Evolutionary conservation across 2,329 filamentous ascomycete genomes (phyloP).

Genomic region (Pezicula rhizophila): DNA sequence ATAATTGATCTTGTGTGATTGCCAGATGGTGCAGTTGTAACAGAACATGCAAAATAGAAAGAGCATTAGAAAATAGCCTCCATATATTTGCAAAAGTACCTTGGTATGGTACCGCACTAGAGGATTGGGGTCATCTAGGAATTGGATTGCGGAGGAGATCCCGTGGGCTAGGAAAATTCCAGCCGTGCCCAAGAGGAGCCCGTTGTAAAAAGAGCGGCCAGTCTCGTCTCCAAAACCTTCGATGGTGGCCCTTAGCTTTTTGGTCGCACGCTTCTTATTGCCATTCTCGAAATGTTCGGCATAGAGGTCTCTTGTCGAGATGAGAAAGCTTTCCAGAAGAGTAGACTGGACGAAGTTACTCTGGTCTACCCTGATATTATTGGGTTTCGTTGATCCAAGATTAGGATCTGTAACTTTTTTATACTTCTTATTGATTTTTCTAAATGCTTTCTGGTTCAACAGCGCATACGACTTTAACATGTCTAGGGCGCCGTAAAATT

Average conservation of each 20-base stretch:
- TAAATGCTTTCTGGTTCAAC: conserved; percentile 86
- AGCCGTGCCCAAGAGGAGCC: conserved; percentile 63
- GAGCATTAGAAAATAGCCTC: conserved; percentile 78
- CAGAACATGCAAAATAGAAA: conserved; percentile 74
- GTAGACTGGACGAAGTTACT: conserved; percentile 90
- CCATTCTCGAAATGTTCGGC: conserved; percentile 90
- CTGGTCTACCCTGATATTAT: conserved; percentile 64
- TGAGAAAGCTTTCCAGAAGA: conserved; percentile 72
- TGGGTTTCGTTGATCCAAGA: not conserved
- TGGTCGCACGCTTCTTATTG: conserved; percentile 84
- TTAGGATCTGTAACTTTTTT: conserved; percentile 57
- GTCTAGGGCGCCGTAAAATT: conserved; percentile 89
- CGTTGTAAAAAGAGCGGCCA: conserved; percentile 52
- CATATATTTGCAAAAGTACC: conserved; percentile 84
- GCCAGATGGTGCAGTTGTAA: conserved; percentile 77
- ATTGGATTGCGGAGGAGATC: conserved; percentile 50
- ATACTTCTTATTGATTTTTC: conserved; percentile 98
- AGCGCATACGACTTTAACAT: conserved; percentile 86
- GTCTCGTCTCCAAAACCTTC: conserved; percentile 52
- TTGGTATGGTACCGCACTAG: conserved; percentile 47
- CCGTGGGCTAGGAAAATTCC: conserved; percentile 62
- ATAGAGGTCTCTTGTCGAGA: conserved; percentile 82
- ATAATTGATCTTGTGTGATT: conserved; percentile 79
- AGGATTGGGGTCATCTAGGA: conserved; percentile 44
- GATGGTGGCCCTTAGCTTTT: conserved; percentile 73